Evolutionary conservation across 768 basidiomycete species (phyloP), one percentile per base, ranked within the genome.

Genomic region (Lactarius indigo): DNA sequence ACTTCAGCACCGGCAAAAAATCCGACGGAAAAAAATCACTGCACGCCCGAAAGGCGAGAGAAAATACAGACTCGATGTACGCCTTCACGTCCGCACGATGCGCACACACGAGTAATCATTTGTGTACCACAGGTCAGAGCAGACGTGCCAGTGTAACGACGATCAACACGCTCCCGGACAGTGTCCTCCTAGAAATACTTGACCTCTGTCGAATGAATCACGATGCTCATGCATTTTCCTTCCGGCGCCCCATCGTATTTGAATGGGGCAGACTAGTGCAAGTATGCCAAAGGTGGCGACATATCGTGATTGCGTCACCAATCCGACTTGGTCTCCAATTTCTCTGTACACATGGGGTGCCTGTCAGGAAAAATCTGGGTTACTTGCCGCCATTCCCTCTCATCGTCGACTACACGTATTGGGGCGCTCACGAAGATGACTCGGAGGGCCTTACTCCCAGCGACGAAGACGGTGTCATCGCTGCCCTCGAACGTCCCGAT

Each of bases 161-260:
- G 54, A 23, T 62, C 52, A 41, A 63, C 20, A 50, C 20, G 20
- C 42, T 60, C 50, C 42, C 63, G 18, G 56, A 56, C 39, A 55
- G 31, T 28, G 54, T 66, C 31, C 33, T 63, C 5, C 33, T 70
- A 9, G 44, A 50, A 30, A 59, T 56, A 26, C 63, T 68, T 37
- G 41, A 58, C 18, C 60, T 42, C 52, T 44, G 15, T 41, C 47
- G 35, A 9, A n/a, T 41, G 5, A 9, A 17, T n/a, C 2, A 41
- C 9, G n/a, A 33, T 18, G n/a, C 5, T 12, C 23, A 23, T 56
- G 13, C n/a, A 15, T 15, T 28, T 9, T n/a, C 23, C 23, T 15
- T n/a, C 9, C n/a, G 5, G n/a, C n/a, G n/a, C n/a, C n/a, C n/a
- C 10, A 1, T 15, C 9, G 6, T 60, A 1, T 26, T 28, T 35